Percentiles rank a stretch among this genome's conserved stretches.
Conservation (phyloP, 306 rosid genomes). For the Acmispon strigosus region DNA sequence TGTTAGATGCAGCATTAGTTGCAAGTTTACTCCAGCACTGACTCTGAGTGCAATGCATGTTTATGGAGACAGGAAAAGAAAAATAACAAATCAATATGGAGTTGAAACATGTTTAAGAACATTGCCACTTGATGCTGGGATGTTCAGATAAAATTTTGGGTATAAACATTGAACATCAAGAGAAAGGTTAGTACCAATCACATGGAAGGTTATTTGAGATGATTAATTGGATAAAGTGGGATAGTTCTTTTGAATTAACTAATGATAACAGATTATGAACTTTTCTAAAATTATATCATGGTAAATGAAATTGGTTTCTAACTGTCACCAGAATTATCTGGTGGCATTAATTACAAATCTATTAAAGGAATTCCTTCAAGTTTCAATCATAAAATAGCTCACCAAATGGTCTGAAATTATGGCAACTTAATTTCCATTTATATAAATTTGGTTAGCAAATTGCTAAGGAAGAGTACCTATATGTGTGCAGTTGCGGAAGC, state of each 20-base stretch:
- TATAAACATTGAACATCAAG: neutral
- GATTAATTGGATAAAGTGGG: slow-evolving; percentile 1
- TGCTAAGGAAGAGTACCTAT: neutral
- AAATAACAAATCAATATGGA: neutral
- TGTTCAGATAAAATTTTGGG: neutral
- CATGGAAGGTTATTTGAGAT: neutral
- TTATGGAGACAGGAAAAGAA: too few relatives aligned
- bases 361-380: neutral
- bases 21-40: neutral
- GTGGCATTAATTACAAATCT: slow-evolving; percentile 11
- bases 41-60: neutral
- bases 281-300: slow-evolving; percentile 1
- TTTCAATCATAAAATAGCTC: slow-evolving; percentile 2
- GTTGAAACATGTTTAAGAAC: neutral
- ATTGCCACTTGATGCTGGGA: neutral
- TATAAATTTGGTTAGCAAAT: neutral
- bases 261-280: neutral
- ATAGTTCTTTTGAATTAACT: neutral
- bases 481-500: neutral
- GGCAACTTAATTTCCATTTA: neutral
- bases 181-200: neutral
- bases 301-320: slow-evolving; percentile 2
- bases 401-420: slow-evolving; percentile 19
- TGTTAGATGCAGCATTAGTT: slow-evolving; percentile 19
- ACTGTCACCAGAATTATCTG: neutral